Conservation (phyloP, 1,139 yeast genomes). For the Magnusiomyces tetraspermus region DNA sequence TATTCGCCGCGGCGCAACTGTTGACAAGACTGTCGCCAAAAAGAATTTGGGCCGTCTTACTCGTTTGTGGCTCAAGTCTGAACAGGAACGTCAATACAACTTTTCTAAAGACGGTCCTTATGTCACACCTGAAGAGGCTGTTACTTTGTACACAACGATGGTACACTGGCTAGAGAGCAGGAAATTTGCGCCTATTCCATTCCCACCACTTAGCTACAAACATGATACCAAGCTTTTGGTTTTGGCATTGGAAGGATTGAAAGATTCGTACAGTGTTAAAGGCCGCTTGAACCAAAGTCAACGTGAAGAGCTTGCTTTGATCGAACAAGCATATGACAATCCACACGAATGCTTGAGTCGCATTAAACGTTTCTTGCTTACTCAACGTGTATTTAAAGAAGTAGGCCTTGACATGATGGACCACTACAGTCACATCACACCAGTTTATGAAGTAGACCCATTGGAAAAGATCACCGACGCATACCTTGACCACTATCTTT, state of each 20-base stretch:
- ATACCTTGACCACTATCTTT: constrained; percentile 84
- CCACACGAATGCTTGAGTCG: constrained; percentile 89
- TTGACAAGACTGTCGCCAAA: constrained; percentile 88
- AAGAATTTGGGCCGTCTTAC: constrained; percentile 89
- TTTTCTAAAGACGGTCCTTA: constrained; percentile 85
- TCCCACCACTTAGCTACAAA: constrained; percentile 86
- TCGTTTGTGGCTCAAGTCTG: constrained; percentile 83
- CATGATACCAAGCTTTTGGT: constrained; percentile 88
- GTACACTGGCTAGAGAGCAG: constrained; percentile 90
- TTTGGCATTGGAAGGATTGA: constrained; percentile 79
- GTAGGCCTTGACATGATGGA: constrained; percentile 88
- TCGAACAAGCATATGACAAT: constrained; percentile 93
- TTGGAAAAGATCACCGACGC: constrained; percentile 95
- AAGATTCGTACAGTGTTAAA: constrained; percentile 75
- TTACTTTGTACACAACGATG: constrained; percentile 74
- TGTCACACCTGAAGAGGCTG: constrained; percentile 80
- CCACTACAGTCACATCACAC: constrained; percentile 71
- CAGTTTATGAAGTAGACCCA: constrained; percentile 84
- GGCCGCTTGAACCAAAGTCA: constrained; percentile 78
- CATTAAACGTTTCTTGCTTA: constrained; percentile 68
- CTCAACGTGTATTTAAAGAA: constrained; percentile 90
- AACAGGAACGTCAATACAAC: constrained; percentile 76
- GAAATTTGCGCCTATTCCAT: constrained; percentile 78
- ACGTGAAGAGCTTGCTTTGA: constrained; percentile 83
- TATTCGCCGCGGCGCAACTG: constrained; percentile 76